Evolutionary conservation across 2,329 filamentous ascomycete species (phyloP).

Genomic region (Botrytis deweyae): DNA sequence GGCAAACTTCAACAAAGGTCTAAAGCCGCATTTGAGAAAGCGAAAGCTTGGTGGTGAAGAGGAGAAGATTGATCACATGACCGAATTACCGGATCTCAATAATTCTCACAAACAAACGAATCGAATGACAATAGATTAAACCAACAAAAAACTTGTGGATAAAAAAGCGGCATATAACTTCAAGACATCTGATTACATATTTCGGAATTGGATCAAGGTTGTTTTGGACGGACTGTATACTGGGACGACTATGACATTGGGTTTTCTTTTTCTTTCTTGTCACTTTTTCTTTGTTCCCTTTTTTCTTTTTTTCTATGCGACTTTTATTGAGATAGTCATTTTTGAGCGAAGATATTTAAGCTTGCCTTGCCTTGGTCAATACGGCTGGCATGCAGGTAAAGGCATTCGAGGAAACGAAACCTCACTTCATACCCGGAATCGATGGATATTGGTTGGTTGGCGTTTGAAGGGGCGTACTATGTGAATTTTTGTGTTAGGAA

Average conservation of each 20-base stretch:
- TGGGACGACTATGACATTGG: slow-evolving; percentile 14
- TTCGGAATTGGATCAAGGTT: slow-evolving; percentile 2
- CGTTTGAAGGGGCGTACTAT: slow-evolving; percentile 12
- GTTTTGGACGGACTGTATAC: not conserved
- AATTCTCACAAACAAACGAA: slow-evolving; percentile 42
- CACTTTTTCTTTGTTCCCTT: not conserved
- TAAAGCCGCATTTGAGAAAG: slow-evolving; percentile 80
- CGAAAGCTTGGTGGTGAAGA: slow-evolving; percentile 50
- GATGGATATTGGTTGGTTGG: slow-evolving; percentile 16
- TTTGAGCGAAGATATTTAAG: slow-evolving; percentile 16
- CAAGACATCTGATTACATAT: slow-evolving; percentile 4
- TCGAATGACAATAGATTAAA: slow-evolving; percentile 51
- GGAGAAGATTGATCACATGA: slow-evolving; percentile 52
- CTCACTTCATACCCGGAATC: slow-evolving; percentile 19
- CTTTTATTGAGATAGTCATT: slow-evolving; percentile 3
- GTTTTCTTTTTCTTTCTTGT: slow-evolving; percentile 12
- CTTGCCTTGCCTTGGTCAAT: slow-evolving; percentile 7
- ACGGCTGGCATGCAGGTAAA: slow-evolving; percentile 4
- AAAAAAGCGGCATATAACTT: slow-evolving; percentile 5
- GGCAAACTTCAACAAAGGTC: slow-evolving; percentile 82
- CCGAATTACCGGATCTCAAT: slow-evolving; percentile 45
- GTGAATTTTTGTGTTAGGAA: slow-evolving; percentile 9
- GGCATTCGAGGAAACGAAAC: slow-evolving; percentile 12
- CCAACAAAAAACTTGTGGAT: not conserved
- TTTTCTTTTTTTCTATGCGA: not conserved